These are phyloP conservation scores for Sporobolomyces phaffii DNA, from an alignment of 768 basidiomycete species.

Conservation along the genomic window DNA sequence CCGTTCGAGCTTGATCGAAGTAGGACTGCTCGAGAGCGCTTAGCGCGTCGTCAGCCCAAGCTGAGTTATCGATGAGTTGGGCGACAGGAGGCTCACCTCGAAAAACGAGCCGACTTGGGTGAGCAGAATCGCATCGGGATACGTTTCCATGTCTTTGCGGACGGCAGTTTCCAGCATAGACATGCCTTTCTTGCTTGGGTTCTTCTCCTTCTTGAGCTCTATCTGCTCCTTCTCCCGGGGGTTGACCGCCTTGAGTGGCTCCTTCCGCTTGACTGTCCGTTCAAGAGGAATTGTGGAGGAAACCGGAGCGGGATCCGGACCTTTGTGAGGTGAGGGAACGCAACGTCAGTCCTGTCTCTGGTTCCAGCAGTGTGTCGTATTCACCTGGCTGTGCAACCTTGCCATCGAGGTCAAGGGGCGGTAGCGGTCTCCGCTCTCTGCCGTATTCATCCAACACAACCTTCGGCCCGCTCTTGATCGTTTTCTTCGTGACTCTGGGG, in stretches of 20 bases:
- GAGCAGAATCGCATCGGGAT: constrained; percentile 81
- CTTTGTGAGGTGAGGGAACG: not conserved
- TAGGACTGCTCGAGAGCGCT: constrained; percentile 62
- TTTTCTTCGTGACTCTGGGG: not conserved
- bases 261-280: not conserved
- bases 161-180: constrained; percentile 65
- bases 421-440: constrained; percentile 12
- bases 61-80: not conserved
- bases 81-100: constrained; percentile 63
- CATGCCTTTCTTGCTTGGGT: not conserved
- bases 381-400: not conserved
- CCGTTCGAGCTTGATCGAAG: constrained; percentile 78
- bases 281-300: not conserved
- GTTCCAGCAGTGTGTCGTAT: not conserved
- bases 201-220: not conserved
- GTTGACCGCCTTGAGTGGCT: no score
- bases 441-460: constrained; percentile 28
- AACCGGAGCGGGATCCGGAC: not conserved
- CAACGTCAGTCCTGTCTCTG: no score
- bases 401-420: constrained; percentile 2
- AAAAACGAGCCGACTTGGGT: constrained; percentile 94
- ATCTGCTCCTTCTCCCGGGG: not conserved
- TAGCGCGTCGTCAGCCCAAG: not conserved
- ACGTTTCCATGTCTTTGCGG: constrained; percentile 62
- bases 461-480: not conserved